Base-by-base conservation (phyloP, 2,329 filamentous ascomycete genomes). In the Colletotrichum noveboracense region DNA sequence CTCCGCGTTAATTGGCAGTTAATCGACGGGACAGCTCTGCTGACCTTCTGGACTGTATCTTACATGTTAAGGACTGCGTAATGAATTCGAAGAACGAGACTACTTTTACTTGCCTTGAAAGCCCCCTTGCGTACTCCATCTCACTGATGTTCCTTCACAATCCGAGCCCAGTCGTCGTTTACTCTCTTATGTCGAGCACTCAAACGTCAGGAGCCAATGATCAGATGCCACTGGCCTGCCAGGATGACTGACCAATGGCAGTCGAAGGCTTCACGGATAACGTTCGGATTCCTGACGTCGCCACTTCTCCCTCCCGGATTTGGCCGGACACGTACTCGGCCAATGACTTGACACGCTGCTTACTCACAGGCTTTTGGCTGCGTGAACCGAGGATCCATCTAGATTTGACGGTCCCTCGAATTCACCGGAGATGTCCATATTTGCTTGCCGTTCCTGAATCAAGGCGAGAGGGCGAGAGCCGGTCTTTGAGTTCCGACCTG, bases 71-170 rank as follows among this genome's bases (percentile, higher is more conserved):
- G n/a, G n/a, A 52, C 43, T 52, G n/a, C 12, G n/a, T 21, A 13
- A 21, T 52, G n/a, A 52, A 13, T 24, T 52, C 43, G 43, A 52
- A 13, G 1, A 12, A 21, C 7, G 2, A 7, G 36, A 5, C n/a
- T 7, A 52, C 2, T 21, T 12, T 24, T 2, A 24, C n/a, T 21
- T 52, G n/a, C n/a, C 43, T 13, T 52, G 10, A 0, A 12, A 48
- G 10, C 8, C n/a, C 1, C 10, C 12, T 52, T 21, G 18, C 0
- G 5, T 13, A n/a, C 43, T 13, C n/a, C 18, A 13, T 48, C n/a
- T 0, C 7, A 0, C 18, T 21, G 6, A 6, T 7, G 12, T 6
- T 52, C 10, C n/a, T 48, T 13, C n/a, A 7, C 9, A 21, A 52
- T 7, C n/a, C 2, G 6, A 13, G 12, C n/a, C 6, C n/a, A 52